These are phyloP conservation scores for Paragyromitra xinjiangensis DNA, from an alignment of 495 filamentous ascomycete species.

Conservation along the genomic window DNA sequence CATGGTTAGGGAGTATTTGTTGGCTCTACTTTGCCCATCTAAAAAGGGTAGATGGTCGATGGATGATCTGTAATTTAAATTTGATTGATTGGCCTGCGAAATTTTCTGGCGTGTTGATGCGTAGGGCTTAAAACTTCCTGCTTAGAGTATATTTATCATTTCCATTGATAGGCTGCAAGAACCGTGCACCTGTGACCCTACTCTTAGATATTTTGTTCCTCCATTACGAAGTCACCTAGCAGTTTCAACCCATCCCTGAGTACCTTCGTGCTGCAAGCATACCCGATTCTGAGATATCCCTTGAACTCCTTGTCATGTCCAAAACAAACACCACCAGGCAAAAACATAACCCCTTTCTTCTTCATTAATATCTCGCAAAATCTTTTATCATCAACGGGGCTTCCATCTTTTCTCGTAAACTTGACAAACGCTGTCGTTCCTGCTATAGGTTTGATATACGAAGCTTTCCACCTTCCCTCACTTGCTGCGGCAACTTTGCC, in stretches of 20 bases:
- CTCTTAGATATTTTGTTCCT: constrained; percentile 53
- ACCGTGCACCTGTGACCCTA: neutral
- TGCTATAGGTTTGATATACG: constrained; percentile 78
- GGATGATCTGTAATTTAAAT: no score
- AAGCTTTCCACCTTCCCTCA: constrained; percentile 66
- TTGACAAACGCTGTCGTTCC: constrained; percentile 85
- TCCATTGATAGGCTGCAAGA: neutral
- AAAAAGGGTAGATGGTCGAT: no score
- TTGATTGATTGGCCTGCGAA: no score
- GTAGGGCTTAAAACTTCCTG: neutral
- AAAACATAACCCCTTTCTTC: constrained; percentile 78
- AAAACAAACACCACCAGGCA: constrained; percentile 81
- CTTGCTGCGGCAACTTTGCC: constrained; percentile 61
- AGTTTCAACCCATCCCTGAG: constrained; percentile 72
- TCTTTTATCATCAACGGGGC: constrained; percentile 71
- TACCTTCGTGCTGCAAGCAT: constrained; percentile 75
- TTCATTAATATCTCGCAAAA: constrained; percentile 77
- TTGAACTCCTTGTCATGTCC: constrained; percentile 73
- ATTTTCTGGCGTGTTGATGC: neutral
- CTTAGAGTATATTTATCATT: neutral
- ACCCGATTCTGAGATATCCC: constrained; percentile 83
- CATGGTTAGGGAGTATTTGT: no score
- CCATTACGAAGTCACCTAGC: constrained; percentile 69
- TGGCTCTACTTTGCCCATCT: no score
- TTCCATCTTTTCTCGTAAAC: constrained; percentile 70